Evolutionary conservation across 2,329 filamentous ascomycete genomes (phyloP).

Genomic region (Alternaria ethzedia): DNA sequence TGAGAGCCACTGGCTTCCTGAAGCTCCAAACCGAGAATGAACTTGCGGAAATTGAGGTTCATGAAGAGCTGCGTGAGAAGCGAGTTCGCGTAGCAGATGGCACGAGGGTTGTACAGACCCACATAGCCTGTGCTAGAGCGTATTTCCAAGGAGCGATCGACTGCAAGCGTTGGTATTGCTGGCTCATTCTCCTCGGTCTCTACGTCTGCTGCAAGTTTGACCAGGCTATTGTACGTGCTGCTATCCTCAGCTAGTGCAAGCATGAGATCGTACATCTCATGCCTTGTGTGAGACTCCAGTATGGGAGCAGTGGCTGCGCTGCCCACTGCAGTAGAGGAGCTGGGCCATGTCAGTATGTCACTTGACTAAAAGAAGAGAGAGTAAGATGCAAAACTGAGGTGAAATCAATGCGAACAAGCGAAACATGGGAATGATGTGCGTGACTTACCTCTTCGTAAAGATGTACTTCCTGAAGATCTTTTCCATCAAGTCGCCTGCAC

Average conservation of each 20-base stretch:
- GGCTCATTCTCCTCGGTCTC: slow-evolving; percentile 53
- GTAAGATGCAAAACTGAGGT: not conserved
- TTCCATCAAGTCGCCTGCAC: slow-evolving; percentile 36
- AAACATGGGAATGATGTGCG: not conserved
- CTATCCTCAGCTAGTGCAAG: slow-evolving; percentile 41
- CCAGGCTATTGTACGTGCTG: slow-evolving; percentile 34
- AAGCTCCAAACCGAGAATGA: slow-evolving; percentile 70
- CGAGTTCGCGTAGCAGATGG: slow-evolving; percentile 97
- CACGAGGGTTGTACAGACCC: slow-evolving; percentile 90
- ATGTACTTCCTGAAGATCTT: slow-evolving; percentile 46
- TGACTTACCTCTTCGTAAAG: slow-evolving; percentile 35
- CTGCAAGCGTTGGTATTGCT: slow-evolving; percentile 61
- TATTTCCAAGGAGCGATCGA: slow-evolving; percentile 72
- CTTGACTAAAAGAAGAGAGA: not conserved
- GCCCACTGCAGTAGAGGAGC: slow-evolving; percentile 14
- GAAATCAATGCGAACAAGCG: not conserved
- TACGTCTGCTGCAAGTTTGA: slow-evolving; percentile 32
- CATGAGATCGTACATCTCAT: slow-evolving; percentile 47
- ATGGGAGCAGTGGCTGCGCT: slow-evolving; percentile 33
- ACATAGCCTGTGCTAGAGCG: slow-evolving; percentile 80
- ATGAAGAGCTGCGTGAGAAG: slow-evolving; percentile 94
- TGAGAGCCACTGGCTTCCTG: slow-evolving; percentile 64
- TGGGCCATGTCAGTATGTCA: slow-evolving; percentile 5
- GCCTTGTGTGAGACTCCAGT: slow-evolving; percentile 44
- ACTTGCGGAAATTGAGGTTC: slow-evolving; percentile 85